Conservation (phyloP, 2,329 filamentous ascomycete species). For the Coleophoma crateriformis region DNA sequence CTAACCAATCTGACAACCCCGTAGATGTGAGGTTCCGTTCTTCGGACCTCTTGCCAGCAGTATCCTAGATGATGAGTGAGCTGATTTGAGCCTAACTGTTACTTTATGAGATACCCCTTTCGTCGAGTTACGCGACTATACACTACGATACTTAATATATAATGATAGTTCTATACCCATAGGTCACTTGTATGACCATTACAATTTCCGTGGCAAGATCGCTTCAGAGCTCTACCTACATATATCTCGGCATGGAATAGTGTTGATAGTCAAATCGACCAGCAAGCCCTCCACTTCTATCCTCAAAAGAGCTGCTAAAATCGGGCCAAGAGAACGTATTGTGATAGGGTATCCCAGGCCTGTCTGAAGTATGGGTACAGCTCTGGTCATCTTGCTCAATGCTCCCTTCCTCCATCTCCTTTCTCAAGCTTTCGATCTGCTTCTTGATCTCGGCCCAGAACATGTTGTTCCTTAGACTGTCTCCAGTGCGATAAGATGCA, state of each 20-base stretch:
- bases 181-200: not conserved
- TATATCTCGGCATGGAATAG: slow-evolving; percentile 10
- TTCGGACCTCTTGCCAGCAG: slow-evolving; percentile 81
- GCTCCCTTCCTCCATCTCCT: slow-evolving; percentile 45
- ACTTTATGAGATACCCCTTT: slow-evolving; percentile 18
- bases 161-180: slow-evolving; percentile 4
- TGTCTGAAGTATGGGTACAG: no score
- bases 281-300: not conserved
- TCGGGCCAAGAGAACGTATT: slow-evolving; percentile 6
- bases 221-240: not conserved
- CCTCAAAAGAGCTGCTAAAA: not conserved
- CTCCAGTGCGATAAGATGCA: slow-evolving; percentile 18
- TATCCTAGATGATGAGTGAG: slow-evolving; percentile 78
- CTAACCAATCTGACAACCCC: no score
- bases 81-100: not conserved
- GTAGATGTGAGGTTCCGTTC: slow-evolving; percentile 65
- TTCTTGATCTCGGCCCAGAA: slow-evolving; percentile 60
- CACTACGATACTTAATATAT: slow-evolving; percentile 16
- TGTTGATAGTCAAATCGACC: not conserved
- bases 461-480: slow-evolving; percentile 42
- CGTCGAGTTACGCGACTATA: slow-evolving; percentile 4
- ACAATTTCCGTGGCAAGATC: not conserved
- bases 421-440: slow-evolving; percentile 53
- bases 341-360: not conserved
- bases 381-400: slow-evolving; percentile 7